Base-by-base conservation (phyloP, 2,329 filamentous ascomycete genomes). In the Madurella mycetomatis region DNA sequence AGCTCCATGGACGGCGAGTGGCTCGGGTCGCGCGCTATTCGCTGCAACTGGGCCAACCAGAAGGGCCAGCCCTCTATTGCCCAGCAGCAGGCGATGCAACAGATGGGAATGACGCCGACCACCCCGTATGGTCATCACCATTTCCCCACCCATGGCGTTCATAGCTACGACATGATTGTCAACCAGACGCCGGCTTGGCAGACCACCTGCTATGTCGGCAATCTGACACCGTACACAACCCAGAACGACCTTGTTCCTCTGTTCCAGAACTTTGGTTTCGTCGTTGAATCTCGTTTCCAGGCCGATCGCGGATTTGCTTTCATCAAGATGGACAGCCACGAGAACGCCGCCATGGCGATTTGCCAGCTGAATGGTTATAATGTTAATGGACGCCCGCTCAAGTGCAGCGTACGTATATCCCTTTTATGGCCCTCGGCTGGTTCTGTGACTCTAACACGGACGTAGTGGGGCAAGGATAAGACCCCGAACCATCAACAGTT, bases 41-140 rank as follows among this genome's bases (percentile, higher is more conserved):
- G 94, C 65, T 97, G 92, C 82, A 99, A 99, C 79, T 99, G 94
- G 94, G 94, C 94, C 57, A 99, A 99, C 77, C 94, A 99, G 70
- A 99, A 99, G 79, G 94, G 94, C n/a, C 94, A 99, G 69, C 94
- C 94, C 53, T 97, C 94, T 1, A 96, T 97, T 72, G 91, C 92
- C 47, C 92, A 99, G 76, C 94, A 97, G 75, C 90, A 95, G 73
- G 90, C 91, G 39, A 94, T 99, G 90, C 87, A 87, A 59, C 88
- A 91, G 55, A 96, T 97, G 90, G 94, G 94, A 69, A 92, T 99
- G 87, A 96, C 92, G 25, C 94, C 94, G 5, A 96, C 92, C 31
- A 96, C 92, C 45, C 91, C 92, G 12, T 99, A 92, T 67, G 94
- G 92, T 34, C 92, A 96, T 69, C 94, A 99, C 70, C 92, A 97